Evolutionary conservation across 257 asterid genomes (phyloP), one percentile per base, ranked within the genome.

Genomic region (Jacaranda mimosifolia): DNA sequence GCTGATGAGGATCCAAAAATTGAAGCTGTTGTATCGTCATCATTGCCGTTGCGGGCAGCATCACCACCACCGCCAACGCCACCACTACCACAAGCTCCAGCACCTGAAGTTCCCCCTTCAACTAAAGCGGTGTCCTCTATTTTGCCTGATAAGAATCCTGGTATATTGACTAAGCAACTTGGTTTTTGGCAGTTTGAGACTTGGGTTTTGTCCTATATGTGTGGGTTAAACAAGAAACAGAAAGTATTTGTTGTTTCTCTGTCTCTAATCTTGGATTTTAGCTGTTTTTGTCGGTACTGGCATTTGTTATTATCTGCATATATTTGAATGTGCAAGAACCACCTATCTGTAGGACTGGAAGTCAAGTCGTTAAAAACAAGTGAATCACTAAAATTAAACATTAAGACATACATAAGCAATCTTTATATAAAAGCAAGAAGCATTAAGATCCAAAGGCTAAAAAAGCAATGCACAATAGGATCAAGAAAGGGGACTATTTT

Each of bases 231-330:
- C 43, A 81, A 68, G 26, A 77, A 81, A 77, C 75, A 81, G 80
- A 87, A 79, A 15, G 4, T 1, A 38, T 69, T 77, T 87, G 80
- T 83, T 85, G 72, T 85, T 81, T 83, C 42, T 64, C 57, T 79
- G 85, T 72, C 83, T 78, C 77, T 78, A 43, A 64, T 79, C 71
- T 81, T 84, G 85, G 80, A 78, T 62, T 74, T 39, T 82, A 77
- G 81, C 78, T 72, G 55, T 67, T 36, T 82, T 86, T 90, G 91
- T 89, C 87, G 83, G 77, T 89, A 71, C 84, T 86, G 80, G 55
- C 76, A 75, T 83, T 83, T 90, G 89, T 87, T 88, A 86, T 77
- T 79, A 64, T 79, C 81, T 88, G 85, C 83, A 58, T 78, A 64
- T 83, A 70, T 48, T 84, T 73, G 79, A 77, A 77, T 80, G 70